Evolutionary conservation across 805 yeast species (phyloP), one percentile per base, ranked within the genome.

Genomic region (Wickerhamiella nectarea): DNA sequence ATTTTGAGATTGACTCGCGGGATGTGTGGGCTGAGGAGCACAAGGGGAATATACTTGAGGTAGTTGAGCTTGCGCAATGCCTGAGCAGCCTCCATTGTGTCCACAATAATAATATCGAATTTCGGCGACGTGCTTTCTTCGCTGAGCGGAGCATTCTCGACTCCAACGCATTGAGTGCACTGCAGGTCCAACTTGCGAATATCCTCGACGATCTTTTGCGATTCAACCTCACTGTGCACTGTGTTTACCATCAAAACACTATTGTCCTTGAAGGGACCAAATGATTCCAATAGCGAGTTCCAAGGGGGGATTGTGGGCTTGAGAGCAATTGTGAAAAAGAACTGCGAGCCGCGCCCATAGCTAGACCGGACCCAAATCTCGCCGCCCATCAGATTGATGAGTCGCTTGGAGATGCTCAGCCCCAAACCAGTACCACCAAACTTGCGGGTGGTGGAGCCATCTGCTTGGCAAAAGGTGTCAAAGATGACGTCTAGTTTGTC

Each of bases 401-500:
- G 70, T 54, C 83, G 85, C 60, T 82, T 83, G 8, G 94, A 85
- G 59, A 84, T 84, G 2, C 93, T 81, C 45, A 84, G 68, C 14
- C 95, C 95, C 37, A 84, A 68, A 50, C 95, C 95, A 3, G 94
- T 85, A 56, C 95, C 95, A 54, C 94, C 95, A 59, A 84, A 85
- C 61, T 83, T 83, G 59, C 94, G 73, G 1, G 94, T 84, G 2
- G 94, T 84, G 4, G 94, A 82, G 34, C 95, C 95, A 63, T 84
- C 95, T 7, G 94, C 94, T 60, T 84, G 94, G 52, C 94, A 80
- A 65, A 84, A 84, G 2, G 89, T 84, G 56, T 84, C 94, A 56
- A 84, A 84, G 53, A 84, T 85, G 34, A 85, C 69, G 25, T 84
- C 94, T 29, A 84, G 67, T 57, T 84, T 84, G 55, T 85, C 94